Base-by-base conservation (phyloP, 495 filamentous ascomycete species). In the Glonium stellatum region DNA sequence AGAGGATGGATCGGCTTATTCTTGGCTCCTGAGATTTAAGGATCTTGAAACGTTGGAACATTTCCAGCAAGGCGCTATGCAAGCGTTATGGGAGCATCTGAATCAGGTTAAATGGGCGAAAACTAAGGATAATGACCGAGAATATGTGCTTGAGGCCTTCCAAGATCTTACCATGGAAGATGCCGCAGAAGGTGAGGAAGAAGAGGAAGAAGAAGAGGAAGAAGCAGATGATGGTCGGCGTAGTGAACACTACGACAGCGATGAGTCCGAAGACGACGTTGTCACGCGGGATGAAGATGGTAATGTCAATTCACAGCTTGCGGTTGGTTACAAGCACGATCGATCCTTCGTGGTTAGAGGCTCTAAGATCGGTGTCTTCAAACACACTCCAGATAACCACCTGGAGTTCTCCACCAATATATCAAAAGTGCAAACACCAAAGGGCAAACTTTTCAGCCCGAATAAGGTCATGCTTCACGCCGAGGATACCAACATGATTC, bases 301-400 rank as follows among this genome's bases (percentile, higher is more conserved):
- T 22, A 87, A 93, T 58, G 83, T 90, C 67, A 98, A 98, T 76
- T 96, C 92, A 19, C 89, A 92, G 70, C 79, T 98, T 23, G 95
- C 95, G n/a, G 93, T 98, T 52, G 93, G 95, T 31, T 97, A 95
- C 78, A 98, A 97, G 76, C 87, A 96, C 64, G 95, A 98, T 67
- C 82, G 95, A 25, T 96, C 91, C 1, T 98, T 97, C 59, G 93
- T 98, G 48, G 90, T 98, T 21, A 87, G 93, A 60, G 93, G 93
- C 35, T 90, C 89, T 64, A 95, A 96, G 79, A 98, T 98, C 69
- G 93, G 93, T 55, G 95, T 97, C 31, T 98, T 98, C 82, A 97
- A 95, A 75, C 95, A 97, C 66, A 97, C 89, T 0, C 78, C 84
- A 11, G 87, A 96, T 73, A 95, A 97, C 70, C 85, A 92, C 54